Evolutionary conservation across 768 basidiomycete genomes (phyloP).

Genomic region (Lactarius tabidus): DNA sequence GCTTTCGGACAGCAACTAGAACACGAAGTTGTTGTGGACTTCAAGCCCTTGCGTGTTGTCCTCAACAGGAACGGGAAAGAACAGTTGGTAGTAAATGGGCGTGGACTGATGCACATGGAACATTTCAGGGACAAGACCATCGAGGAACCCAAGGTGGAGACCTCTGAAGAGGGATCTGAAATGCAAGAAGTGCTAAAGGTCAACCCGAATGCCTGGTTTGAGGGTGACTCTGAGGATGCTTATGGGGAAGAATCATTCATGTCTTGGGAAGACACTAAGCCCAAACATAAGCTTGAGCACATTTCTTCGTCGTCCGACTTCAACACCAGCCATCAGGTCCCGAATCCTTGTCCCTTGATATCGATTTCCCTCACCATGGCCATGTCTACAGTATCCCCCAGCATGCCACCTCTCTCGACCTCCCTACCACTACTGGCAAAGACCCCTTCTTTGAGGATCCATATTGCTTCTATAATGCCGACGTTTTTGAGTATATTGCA

Average conservation of each 20-base stretch:
- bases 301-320: not conserved
- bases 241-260: conserved; percentile 88
- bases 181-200: conserved; percentile 52
- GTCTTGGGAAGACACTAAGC: conserved; percentile 89
- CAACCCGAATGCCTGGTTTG: conserved; percentile 74
- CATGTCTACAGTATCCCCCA: conserved; percentile 96
- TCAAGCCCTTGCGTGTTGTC: conserved; percentile 70
- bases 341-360: conserved; percentile 88
- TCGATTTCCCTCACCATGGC: conserved; percentile 87
- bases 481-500: conserved; percentile 94
- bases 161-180: conserved; percentile 38
- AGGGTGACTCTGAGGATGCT: conserved; percentile 77
- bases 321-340: conserved; percentile 57
- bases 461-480: conserved; percentile 90
- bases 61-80: conserved; percentile 71
- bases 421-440: conserved; percentile 85
- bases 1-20: conserved; percentile 61
- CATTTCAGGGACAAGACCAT: conserved; percentile 78
- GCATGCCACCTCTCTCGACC: conserved; percentile 84
- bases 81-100: conserved; percentile 85
- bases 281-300: conserved; percentile 63
- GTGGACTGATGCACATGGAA: conserved; percentile 92
- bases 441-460: conserved; percentile 78
- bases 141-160: conserved; percentile 44
- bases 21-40: conserved; percentile 64